These are phyloP conservation scores for Solanum chacoense DNA, from an alignment of 305 asterid genomes.

Conservation along the genomic window DNA sequence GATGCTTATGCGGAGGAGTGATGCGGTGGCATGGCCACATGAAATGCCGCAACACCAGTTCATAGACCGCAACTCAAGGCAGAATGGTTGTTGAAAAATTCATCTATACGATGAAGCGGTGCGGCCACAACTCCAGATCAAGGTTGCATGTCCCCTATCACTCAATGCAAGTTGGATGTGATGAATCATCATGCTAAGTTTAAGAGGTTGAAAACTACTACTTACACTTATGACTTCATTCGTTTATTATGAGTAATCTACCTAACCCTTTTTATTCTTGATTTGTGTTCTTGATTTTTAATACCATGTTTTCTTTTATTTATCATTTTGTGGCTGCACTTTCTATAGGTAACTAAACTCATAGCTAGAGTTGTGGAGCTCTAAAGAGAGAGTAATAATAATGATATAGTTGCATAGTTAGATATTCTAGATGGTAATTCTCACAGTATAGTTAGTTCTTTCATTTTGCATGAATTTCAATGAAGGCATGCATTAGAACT, in stretches of 20 bases:
- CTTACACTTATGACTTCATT: background rate
- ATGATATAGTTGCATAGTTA: background rate
- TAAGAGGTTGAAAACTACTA: background rate
- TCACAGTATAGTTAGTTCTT: too few relatives aligned
- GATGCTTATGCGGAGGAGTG: background rate
- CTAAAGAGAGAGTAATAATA: background rate
- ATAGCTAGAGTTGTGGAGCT: background rate
- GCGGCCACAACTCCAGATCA: background rate
- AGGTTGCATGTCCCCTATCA: background rate
- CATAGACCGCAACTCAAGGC: background rate
- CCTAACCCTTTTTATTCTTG: background rate
- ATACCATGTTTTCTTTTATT: background rate
- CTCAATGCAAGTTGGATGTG: background rate
- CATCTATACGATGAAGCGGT: background rate
- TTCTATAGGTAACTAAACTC: background rate
- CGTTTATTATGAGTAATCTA: background rate
- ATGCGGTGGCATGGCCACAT: background rate
- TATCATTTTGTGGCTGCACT: background rate
- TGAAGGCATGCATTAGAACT: background rate
- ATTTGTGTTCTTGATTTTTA: background rate
- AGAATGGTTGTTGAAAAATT: background rate
- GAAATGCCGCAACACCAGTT: background rate
- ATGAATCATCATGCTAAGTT: background rate
- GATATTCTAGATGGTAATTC: background rate
- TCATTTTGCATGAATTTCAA: background rate